phyloP scores from a whole-genome alignment of 768 basidiomycete species.

The Mycena leptocephala region DNA sequence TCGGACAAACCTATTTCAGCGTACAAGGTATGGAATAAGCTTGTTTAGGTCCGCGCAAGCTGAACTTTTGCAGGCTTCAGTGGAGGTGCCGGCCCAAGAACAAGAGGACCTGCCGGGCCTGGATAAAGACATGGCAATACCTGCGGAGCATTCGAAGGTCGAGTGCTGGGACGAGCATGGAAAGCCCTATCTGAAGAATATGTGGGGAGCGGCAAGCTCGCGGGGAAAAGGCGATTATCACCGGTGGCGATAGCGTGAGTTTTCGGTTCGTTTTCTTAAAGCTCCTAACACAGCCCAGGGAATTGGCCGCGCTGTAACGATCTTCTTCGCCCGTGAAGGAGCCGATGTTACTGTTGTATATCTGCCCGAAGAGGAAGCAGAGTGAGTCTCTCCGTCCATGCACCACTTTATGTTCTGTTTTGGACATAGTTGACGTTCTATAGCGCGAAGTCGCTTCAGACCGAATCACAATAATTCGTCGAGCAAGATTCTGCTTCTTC shows the following conservation, averaged over 20 bases:
- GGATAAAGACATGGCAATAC: constrained; percentile 64
- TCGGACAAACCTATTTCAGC: constrained; percentile 25
- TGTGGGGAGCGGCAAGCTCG: constrained; percentile 62
- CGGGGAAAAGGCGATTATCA: constrained; percentile 55
- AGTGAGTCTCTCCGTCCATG: constrained; percentile 40
- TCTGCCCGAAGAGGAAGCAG: constrained; percentile 70
- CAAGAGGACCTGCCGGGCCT: constrained; percentile 64
- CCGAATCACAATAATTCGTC: constrained; percentile 59
- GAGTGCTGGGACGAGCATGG: constrained; percentile 69
- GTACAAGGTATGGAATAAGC: constrained; percentile 6
- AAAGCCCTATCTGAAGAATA: constrained; percentile 68
- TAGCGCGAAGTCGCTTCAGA: constrained; percentile 55
- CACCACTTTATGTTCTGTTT: not conserved
- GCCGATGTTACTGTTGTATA: constrained; percentile 68
- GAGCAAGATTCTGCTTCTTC: constrained; percentile 52
- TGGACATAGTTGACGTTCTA: too few relatives aligned
- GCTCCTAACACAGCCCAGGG: constrained; percentile 37
- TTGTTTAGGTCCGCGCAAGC: not conserved
- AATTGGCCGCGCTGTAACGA: constrained; percentile 68
- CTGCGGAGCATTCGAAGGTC: constrained; percentile 55
- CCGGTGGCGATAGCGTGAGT: constrained; percentile 58
- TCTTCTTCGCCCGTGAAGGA: constrained; percentile 69
- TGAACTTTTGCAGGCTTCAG: constrained; percentile 14
- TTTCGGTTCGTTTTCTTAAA: too few relatives aligned
- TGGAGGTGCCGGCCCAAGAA: constrained; percentile 56